Evolutionary conservation across 2,329 filamentous ascomycete genomes (phyloP), one percentile per base, ranked within the genome.

Genomic region (Rhexocercosporidium sp.): DNA sequence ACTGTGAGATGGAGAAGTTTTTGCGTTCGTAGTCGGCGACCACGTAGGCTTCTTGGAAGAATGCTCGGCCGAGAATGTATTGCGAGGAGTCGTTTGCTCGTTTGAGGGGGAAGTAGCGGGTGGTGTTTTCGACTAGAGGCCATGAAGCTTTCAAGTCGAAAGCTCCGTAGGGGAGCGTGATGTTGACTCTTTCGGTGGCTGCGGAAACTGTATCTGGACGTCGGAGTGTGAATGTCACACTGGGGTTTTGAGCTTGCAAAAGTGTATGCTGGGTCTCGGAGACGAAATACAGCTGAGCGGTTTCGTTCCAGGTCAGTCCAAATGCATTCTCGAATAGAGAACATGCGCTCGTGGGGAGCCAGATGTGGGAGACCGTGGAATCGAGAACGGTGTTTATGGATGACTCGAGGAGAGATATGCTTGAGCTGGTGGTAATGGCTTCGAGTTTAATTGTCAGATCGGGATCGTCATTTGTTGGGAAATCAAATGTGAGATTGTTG

Each of bases 1-100:
- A 80, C 8, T 77, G 75, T 1, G 78, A 81, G 5, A 81, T 74
- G 34, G 79, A 80, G 64, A 81, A 81, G 1, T 75, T 72, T 6
- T 71, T 70, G 12, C 78, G 77, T 66, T 81, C 79, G 66, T 81
- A 81, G 69, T 81, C 79, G 34, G 75, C 78, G 29, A 70, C 64
- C 1, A 68, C 54, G n/a, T 71, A 72, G 18, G 76, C 76, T 70
- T 81, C 79, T 71, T 81, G 79, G 31, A 81, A 72, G 65, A 81
- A 80, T 3, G 73, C 72, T 60, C 79, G 73, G 25, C 79, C 79
- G 39, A 81, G 72, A 8, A 75, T 78, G 66, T 78, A 80, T 67
- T 79, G 77, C n/a, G 75, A 74, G 3, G 69, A 68, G 56, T 78
- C 75, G 0, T 70, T 67, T 6, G 78, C 75, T 56, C 70, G 73